Evolutionary conservation across 805 yeast genomes (phyloP).

Genomic region (Yueomyces sp.): DNA sequence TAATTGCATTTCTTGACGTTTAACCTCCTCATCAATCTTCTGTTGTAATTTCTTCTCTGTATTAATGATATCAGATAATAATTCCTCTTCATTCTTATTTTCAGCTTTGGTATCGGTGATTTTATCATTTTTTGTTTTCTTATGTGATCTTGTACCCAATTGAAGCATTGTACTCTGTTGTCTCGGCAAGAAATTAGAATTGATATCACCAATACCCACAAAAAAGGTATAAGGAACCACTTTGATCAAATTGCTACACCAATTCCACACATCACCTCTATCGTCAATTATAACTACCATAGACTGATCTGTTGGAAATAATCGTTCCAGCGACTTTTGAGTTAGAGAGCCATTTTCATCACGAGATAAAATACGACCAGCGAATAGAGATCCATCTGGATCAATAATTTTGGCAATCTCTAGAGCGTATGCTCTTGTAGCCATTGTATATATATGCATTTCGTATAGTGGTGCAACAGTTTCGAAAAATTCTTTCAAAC

Average conservation of each 20-base stretch:
- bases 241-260: conserved; percentile 84
- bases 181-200: conserved; percentile 81
- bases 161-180: conserved; percentile 49
- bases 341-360: conserved; percentile 92
- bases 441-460: conserved; percentile 95
- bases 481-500: conserved; percentile 59
- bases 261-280: conserved; percentile 97
- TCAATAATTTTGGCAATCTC: conserved; percentile 85
- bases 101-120: not conserved
- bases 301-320: conserved; percentile 91
- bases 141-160: conserved; percentile 18
- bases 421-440: conserved; percentile 84
- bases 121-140: not conserved
- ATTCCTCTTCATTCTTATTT: conserved; percentile 10
- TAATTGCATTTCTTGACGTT: conserved; percentile 24
- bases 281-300: conserved; percentile 96
- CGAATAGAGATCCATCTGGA: conserved; percentile 76
- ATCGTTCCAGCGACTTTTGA: conserved; percentile 72
- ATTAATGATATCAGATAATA: conserved; percentile 22
- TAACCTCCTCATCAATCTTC: conserved; percentile 21
- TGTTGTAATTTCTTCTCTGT: conserved; percentile 19
- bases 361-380: conserved; percentile 80
- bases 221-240: conserved; percentile 94
- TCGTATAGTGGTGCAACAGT: conserved; percentile 57
- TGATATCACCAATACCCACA: conserved; percentile 95